These are phyloP conservation scores for Epichloe sibirici DNA, from an alignment of 2,329 filamentous ascomycete species.

Conservation along the genomic window DNA sequence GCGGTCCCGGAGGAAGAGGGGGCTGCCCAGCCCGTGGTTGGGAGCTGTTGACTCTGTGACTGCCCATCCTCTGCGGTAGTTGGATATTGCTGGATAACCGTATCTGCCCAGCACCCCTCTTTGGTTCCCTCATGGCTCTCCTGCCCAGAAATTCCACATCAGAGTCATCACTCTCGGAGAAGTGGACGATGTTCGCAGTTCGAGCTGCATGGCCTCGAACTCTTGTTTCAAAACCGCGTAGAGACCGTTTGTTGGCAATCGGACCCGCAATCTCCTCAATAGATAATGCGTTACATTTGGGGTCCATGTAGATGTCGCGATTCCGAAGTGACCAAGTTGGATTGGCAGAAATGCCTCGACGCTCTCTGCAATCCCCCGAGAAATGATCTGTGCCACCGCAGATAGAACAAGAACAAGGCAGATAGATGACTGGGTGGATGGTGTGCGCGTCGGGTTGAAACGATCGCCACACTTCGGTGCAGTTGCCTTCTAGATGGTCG, in stretches of 20 bases:
- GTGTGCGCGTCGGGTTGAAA: slow-evolving; percentile 30
- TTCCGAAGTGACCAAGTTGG: slow-evolving; percentile 42
- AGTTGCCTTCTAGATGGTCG: slow-evolving; percentile 47
- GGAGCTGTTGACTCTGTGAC: slow-evolving; percentile 9
- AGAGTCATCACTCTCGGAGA: slow-evolving; percentile 35
- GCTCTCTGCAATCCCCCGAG: slow-evolving; percentile 37
- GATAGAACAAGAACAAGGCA: slow-evolving; percentile 41
- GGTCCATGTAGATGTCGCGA: slow-evolving; percentile 36
- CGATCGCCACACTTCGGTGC: slow-evolving; percentile 48
- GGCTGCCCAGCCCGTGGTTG: slow-evolving; percentile 16
- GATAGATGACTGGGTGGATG: slow-evolving; percentile 34
- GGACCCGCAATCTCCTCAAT: slow-evolving; percentile 21
- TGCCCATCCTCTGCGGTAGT: slow-evolving; percentile 17
- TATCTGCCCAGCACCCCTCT: slow-evolving; percentile 20
- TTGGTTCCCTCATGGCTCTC: slow-evolving; percentile 19
- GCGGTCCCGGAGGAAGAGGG: slow-evolving; percentile 27
- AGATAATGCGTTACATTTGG: slow-evolving; percentile 25
- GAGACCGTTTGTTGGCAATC: slow-evolving; percentile 13
- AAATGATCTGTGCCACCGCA: slow-evolving; percentile 46
- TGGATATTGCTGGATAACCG: slow-evolving; percentile 29
- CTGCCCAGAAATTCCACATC: slow-evolving; percentile 31
- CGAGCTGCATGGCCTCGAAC: slow-evolving; percentile 22
- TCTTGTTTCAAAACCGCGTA: slow-evolving; percentile 18
- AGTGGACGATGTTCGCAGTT: slow-evolving; percentile 26
- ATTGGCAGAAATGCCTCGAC: slow-evolving; percentile 14